Evolutionary conservation across 2,329 filamentous ascomycete genomes (phyloP).

Genomic region (Alternaria infectoria): DNA sequence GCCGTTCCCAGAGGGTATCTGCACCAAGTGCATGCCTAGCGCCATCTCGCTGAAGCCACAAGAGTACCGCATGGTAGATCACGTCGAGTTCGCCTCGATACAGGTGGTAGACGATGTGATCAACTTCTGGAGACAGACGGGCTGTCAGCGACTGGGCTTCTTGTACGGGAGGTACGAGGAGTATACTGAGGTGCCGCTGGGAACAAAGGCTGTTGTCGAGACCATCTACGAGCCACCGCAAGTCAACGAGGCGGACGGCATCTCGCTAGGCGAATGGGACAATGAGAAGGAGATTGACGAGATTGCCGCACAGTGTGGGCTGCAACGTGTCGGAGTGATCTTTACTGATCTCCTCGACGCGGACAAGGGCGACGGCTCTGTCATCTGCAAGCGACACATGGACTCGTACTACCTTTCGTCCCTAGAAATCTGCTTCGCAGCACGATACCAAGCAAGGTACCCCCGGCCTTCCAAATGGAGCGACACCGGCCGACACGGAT

Average conservation of each 20-base stretch:
- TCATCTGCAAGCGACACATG: constrained; percentile 92
- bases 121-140: constrained; percentile 88
- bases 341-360: constrained; percentile 91
- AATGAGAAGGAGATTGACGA: constrained; percentile 83
- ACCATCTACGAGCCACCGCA: constrained; percentile 97
- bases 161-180: constrained; percentile 90
- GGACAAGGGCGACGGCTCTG: constrained; percentile 79
- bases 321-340: constrained; percentile 89
- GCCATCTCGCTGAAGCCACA: constrained; percentile 95
- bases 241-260: constrained; percentile 83
- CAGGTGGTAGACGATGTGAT: constrained; percentile 87
- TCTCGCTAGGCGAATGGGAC: constrained; percentile 83
- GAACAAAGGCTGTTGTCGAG: constrained; percentile 93
- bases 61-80: constrained; percentile 94
- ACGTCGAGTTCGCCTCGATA: constrained; percentile 92
- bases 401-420: constrained; percentile 96
- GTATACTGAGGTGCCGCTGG: constrained; percentile 90
- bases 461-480: constrained; percentile 96
- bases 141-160: constrained; percentile 83
- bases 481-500: constrained; percentile 90
- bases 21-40: constrained; percentile 96
- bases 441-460: constrained; percentile 84
- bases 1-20: constrained; percentile 94
- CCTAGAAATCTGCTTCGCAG: constrained; percentile 87
- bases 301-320: constrained; percentile 79